Percentiles rank a stretch among this genome's conserved stretches.
These are phyloP conservation scores for Penicillium fimorum DNA, from an alignment of 495 filamentous ascomycete species.

Conservation along the genomic window DNA sequence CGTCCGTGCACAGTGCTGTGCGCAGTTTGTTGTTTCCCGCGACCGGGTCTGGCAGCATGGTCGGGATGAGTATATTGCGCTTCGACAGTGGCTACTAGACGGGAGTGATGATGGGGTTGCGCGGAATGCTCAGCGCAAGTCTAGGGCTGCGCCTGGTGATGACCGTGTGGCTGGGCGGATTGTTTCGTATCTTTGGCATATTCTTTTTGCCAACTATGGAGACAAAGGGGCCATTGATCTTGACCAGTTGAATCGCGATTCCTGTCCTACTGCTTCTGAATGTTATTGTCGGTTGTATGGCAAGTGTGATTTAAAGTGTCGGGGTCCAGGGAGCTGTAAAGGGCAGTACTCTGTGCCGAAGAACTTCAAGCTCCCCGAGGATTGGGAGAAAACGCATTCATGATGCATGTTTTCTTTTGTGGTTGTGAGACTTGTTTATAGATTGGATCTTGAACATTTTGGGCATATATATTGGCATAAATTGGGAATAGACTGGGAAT, in stretches of 20 bases:
- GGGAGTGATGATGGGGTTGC: slow-evolving; percentile 13
- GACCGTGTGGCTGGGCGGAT: slow-evolving; percentile 41
- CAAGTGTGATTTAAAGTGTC: slow-evolving; percentile 34
- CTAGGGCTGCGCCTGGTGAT: slow-evolving; percentile 33
- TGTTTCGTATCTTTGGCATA: slow-evolving; percentile 46
- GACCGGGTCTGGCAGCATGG: slow-evolving; percentile 38
- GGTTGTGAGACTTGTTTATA: neutral
- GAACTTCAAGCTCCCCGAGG: slow-evolving; percentile 37
- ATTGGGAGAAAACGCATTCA: slow-evolving; percentile 33
- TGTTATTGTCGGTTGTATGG: slow-evolving; percentile 49
- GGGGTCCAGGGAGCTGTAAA: slow-evolving; percentile 28
- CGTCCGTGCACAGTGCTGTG: slow-evolving; percentile 45
- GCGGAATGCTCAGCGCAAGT: slow-evolving; percentile 3
- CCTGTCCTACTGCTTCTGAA: slow-evolving; percentile 40
- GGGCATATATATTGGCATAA: neutral
- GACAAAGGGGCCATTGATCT: slow-evolving; percentile 39
- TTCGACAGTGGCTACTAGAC: slow-evolving; percentile 47
- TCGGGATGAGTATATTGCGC: slow-evolving; percentile 38
- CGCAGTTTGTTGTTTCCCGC: slow-evolving; percentile 43
- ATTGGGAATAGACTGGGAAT: neutral
- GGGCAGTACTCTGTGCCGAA: slow-evolving; percentile 40
- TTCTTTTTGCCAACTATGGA: slow-evolving; percentile 36
- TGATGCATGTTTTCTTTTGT: slow-evolving; percentile 8
- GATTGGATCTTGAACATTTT: slow-evolving; percentile 11
- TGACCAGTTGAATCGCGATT: slow-evolving; percentile 35